These are phyloP conservation scores for Malus sylvestris DNA, from an alignment of 306 rosid genomes.

Conservation along the genomic window DNA sequence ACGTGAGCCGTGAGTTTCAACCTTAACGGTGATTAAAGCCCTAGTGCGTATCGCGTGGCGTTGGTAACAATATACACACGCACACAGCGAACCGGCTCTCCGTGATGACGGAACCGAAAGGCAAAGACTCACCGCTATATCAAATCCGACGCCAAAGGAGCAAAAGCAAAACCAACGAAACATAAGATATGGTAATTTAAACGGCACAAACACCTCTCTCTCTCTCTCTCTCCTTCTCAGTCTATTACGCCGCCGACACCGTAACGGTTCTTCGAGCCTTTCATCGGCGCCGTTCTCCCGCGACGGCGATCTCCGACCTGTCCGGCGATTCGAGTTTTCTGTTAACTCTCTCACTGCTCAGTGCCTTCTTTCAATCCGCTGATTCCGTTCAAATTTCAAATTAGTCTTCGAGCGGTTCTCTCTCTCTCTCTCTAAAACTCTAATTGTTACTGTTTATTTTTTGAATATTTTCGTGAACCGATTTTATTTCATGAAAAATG, in stretches of 20 bases:
- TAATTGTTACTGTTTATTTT: neutral
- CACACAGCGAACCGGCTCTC: neutral
- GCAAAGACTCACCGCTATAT: neutral
- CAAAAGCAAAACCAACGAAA: neutral
- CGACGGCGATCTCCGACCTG: slow-evolving; percentile 27
- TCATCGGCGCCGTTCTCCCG: slow-evolving; percentile 23
- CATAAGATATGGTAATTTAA: slow-evolving; percentile 27
- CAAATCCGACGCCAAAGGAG: neutral
- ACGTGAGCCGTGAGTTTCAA: neutral
- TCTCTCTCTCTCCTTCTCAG: neutral
- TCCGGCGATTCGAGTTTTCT: slow-evolving; percentile 1
- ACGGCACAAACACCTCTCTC: slow-evolving; percentile 31
- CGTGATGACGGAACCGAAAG: neutral
- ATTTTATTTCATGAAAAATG: neutral
- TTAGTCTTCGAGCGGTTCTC: slow-evolving; percentile 18
- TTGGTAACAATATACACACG: neutral
- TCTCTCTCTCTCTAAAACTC: neutral
- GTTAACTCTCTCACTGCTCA: slow-evolving; percentile 14
- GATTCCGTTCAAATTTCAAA: neutral
- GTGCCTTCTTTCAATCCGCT: slow-evolving; percentile 4
- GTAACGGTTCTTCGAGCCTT: slow-evolving; percentile 39
- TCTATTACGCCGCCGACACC: slow-evolving; percentile 38
- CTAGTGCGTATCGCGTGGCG: neutral
- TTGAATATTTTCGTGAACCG: neutral
- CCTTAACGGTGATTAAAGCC: slow-evolving; percentile 2